These are phyloP conservation scores for Ramaria rubella DNA, from an alignment of 768 basidiomycete genomes.

Conservation along the genomic window DNA sequence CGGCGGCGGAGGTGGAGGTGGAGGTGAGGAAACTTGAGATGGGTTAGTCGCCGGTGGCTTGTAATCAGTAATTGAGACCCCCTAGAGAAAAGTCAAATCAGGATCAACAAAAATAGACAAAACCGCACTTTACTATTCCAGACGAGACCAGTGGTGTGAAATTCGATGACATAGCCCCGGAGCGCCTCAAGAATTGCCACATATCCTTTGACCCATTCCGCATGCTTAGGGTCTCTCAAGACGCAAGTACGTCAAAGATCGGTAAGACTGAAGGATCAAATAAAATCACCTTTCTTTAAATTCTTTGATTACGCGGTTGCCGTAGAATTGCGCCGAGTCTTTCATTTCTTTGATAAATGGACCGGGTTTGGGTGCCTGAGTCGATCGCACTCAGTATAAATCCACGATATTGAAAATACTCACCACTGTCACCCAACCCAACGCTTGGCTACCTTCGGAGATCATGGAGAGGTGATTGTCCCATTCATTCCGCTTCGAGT, in stretches of 20 bases:
- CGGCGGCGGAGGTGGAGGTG: constrained; percentile 41
- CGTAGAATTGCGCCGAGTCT: constrained; percentile 82
- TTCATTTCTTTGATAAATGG: constrained; percentile 76
- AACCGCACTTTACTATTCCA: constrained; percentile 77
- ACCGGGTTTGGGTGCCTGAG: constrained; percentile 68
- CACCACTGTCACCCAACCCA: constrained; percentile 86
- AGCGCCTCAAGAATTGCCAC: constrained; percentile 66
- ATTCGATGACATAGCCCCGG: constrained; percentile 76
- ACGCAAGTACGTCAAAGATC: constrained; percentile 8
- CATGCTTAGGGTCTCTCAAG: constrained; percentile 76
- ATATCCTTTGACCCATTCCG: constrained; percentile 82
- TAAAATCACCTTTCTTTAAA: constrained; percentile 80
- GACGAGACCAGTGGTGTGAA: constrained; percentile 75
- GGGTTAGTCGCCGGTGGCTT: constrained; percentile 31
- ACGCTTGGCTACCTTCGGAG: constrained; percentile 72
- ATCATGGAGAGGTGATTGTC: constrained; percentile 72
- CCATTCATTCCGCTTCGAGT: constrained; percentile 77
- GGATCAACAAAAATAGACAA: constrained; percentile 6
- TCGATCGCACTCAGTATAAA: constrained; percentile 6
- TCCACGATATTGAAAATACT: constrained; percentile 25
- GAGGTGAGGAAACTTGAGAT: constrained; percentile 28
- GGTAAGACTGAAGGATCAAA: neutral
- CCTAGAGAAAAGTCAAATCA: constrained; percentile 33
- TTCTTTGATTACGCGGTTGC: constrained; percentile 84
- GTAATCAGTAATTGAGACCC: constrained; percentile 51